phyloP scores from a whole-genome alignment of 306 rosid genomes.

The Quercus gilva region DNA sequence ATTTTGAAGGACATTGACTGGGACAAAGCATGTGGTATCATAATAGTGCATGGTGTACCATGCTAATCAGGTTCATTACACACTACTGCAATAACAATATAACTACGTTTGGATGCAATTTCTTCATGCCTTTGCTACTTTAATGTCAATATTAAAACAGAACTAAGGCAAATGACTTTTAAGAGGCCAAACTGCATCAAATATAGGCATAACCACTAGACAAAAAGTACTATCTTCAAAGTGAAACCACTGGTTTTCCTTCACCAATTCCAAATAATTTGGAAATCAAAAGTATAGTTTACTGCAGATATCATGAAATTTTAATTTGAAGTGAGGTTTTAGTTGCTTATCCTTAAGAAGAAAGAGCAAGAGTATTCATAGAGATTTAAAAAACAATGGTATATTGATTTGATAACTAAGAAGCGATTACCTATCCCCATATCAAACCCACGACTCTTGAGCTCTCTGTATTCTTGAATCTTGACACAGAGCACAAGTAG shows the following conservation, averaged over 20 bases:
- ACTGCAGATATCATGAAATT: too few species aligned
- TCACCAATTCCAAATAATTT: neutral
- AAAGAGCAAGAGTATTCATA: neutral
- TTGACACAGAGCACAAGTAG: constrained; percentile 68
- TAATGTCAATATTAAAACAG: too few species aligned
- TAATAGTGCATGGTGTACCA: too few species aligned
- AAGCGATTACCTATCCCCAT: constrained; percentile 52
- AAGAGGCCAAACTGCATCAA: neutral
- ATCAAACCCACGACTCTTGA: constrained; percentile 55
- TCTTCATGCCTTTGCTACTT: too few species aligned
- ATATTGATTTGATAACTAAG: neutral
- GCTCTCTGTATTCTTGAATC: constrained; percentile 74
- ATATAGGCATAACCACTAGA: too few species aligned
- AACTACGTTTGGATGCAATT: too few species aligned
- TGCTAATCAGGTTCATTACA: too few species aligned
- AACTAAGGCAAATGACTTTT: too few species aligned
- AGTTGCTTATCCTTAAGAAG: neutral
- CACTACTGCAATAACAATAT: too few species aligned
- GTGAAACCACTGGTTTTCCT: neutral
- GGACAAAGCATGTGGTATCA: too few species aligned
- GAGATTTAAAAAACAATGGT: neutral
- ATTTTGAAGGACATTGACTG: too few species aligned
- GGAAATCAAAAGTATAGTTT: neutral
- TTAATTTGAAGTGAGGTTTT: too few species aligned
- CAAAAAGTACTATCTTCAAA: neutral